These are phyloP conservation scores for Melaleuca quinquenervia DNA, from an alignment of 345 rosid species.

Conservation along the genomic window DNA sequence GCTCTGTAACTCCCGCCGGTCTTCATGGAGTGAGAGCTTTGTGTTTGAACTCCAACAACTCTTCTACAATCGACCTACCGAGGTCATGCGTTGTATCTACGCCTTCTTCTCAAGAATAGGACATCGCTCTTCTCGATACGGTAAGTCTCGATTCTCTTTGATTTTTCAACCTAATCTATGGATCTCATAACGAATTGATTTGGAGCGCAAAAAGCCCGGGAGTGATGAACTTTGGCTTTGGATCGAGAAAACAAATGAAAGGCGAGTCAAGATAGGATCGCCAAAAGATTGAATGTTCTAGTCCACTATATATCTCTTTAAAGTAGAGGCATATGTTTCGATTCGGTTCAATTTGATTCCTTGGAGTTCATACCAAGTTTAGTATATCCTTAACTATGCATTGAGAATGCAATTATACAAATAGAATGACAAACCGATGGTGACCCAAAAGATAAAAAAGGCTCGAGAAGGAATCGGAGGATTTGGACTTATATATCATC, in stretches of 20 bases:
- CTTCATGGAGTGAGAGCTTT: background rate
- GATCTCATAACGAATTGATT: background rate
- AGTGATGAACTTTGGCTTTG: background rate
- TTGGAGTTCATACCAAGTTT: background rate
- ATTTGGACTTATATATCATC: background rate
- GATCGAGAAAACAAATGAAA: background rate
- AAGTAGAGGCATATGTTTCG: background rate
- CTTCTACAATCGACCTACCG: background rate
- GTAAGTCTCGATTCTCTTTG: background rate
- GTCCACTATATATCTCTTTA: background rate
- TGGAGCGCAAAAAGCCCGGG: background rate
- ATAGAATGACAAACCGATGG: background rate
- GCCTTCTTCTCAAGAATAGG: background rate
- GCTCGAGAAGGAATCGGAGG: background rate
- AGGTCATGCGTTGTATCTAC: background rate
- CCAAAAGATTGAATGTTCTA: background rate
- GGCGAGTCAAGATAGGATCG: background rate
- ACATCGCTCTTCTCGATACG: background rate
- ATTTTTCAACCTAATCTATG: background rate
- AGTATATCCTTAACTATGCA: background rate
- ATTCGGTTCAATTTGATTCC: background rate
- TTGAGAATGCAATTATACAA: background rate
- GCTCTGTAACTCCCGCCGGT: no score
- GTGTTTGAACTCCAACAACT: background rate
- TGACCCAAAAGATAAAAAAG: background rate